A percentile compares a stretch with the other conserved stretches of the same genome.
phyloP scores from a whole-genome alignment of 352 stramenopile genomes.

The Pythium phragmitis region DNA sequence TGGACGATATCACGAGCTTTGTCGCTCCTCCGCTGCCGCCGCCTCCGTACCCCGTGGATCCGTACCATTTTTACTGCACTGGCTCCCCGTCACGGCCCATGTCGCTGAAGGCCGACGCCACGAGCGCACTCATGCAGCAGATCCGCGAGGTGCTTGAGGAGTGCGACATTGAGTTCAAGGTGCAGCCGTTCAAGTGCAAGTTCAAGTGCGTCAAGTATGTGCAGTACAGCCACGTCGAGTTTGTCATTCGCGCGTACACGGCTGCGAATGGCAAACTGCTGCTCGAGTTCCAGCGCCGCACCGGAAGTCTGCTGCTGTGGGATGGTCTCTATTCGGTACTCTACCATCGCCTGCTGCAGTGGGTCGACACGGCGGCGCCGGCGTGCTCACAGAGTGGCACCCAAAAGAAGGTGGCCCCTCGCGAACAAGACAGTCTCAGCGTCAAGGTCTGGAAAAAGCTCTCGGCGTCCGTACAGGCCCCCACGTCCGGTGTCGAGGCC shows the following conservation, averaged over 20 bases:
- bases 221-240: slow-evolving; percentile 83
- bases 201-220: slow-evolving; percentile 88
- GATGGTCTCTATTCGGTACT: slow-evolving; percentile 78
- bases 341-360: slow-evolving; percentile 51
- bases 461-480: slow-evolving; percentile 41
- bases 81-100: slow-evolving; percentile 13
- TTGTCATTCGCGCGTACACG: slow-evolving; percentile 69
- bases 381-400: slow-evolving; percentile 67
- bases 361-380: slow-evolving; percentile 46
- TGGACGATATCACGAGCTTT: slow-evolving; percentile 21
- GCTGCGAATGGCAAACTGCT: slow-evolving; percentile 39
- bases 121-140: slow-evolving; percentile 39
- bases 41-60: slow-evolving; percentile 73
- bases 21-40: slow-evolving; percentile 53
- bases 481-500: slow-evolving; percentile 69
- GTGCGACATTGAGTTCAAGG: slow-evolving; percentile 64
- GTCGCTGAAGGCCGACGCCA: slow-evolving; percentile 15
- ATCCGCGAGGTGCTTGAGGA: slow-evolving; percentile 51
- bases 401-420: slow-evolving; percentile 55
- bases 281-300: slow-evolving; percentile 76
- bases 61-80: slow-evolving; percentile 79
- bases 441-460: slow-evolving; percentile 64
- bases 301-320: slow-evolving; percentile 73
- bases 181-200: slow-evolving; percentile 78
- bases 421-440: slow-evolving; percentile 48